Conservation (phyloP, 2,329 filamentous ascomycete species). For the Pezicula radicicola region DNA sequence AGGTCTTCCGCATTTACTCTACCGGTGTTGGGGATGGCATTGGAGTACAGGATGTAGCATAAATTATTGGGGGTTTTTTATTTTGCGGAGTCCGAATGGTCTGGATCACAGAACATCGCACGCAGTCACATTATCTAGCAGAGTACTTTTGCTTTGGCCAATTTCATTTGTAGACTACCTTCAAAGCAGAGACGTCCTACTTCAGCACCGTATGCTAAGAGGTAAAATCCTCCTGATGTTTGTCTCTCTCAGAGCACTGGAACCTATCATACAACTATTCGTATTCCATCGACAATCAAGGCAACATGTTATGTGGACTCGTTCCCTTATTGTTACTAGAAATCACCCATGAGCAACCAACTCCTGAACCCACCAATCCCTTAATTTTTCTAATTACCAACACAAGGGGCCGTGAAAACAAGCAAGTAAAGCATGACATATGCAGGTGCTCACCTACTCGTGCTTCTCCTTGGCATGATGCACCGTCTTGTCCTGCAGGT, state of each 20-base stretch:
- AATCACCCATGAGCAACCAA: conserved; percentile 3
- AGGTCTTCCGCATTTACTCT: neutral
- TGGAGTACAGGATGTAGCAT: conserved; percentile 4
- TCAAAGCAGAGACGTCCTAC: neutral
- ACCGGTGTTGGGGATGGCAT: conserved; percentile 1
- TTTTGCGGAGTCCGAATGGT: conserved; percentile 3
- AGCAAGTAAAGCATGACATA: neutral
- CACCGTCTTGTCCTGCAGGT: conserved; percentile 61
- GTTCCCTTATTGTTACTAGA: conserved; percentile 19
- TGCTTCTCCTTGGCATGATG: conserved; percentile 34
- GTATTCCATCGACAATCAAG: neutral
- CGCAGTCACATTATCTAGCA: neutral
- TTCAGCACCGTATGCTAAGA: no score
- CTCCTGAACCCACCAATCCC: neutral
- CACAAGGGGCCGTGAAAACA: neutral
- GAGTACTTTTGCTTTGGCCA: conserved; percentile 2
- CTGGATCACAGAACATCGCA: neutral
- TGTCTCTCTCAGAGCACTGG: no score
- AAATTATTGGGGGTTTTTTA: conserved; percentile 7
- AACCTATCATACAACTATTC: no score
- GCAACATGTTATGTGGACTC: conserved; percentile 21
- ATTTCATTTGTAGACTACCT: neutral
- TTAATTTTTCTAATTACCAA: neutral
- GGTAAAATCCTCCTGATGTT: no score
- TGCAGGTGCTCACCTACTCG: conserved; percentile 19